Evolutionary conservation across 768 basidiomycete genomes (phyloP).

Genomic region (Scleroderma citrinum): DNA sequence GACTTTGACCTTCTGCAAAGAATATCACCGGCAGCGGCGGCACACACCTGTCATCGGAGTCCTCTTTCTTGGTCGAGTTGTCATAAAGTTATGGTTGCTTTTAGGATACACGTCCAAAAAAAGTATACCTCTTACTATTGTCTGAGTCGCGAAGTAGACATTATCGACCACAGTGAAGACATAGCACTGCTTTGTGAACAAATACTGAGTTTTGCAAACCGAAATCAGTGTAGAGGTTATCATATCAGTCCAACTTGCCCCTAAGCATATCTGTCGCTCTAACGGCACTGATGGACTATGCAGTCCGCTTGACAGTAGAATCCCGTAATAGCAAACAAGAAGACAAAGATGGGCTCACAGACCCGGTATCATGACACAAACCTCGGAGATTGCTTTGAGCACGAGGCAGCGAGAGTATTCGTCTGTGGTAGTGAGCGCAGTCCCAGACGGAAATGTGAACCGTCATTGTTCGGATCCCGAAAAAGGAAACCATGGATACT

Average conservation of each 20-base stretch:
- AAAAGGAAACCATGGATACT: conserved; percentile 3
- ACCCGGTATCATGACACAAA: neutral
- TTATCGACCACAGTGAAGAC: neutral
- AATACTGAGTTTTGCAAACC: neutral
- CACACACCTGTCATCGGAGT: no score
- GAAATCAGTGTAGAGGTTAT: neutral
- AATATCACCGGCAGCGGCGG: no score
- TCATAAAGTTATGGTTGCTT: neutral
- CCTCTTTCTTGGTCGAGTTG: neutral
- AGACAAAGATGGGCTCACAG: no score
- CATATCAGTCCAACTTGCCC: no score
- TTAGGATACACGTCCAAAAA: neutral
- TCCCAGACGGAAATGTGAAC: conserved; percentile 3
- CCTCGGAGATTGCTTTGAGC: neutral
- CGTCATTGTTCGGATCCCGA: neutral
- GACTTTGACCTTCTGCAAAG: no score
- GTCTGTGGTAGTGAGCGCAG: neutral
- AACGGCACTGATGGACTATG: neutral
- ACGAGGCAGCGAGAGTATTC: neutral
- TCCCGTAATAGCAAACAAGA: no score
- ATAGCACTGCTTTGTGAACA: neutral
- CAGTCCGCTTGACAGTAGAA: neutral
- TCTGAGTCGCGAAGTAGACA: neutral
- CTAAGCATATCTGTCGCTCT: no score
- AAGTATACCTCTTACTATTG: neutral